Evolutionary conservation across 345 rosid genomes (phyloP).

Genomic region (Gossypium stocksii): DNA sequence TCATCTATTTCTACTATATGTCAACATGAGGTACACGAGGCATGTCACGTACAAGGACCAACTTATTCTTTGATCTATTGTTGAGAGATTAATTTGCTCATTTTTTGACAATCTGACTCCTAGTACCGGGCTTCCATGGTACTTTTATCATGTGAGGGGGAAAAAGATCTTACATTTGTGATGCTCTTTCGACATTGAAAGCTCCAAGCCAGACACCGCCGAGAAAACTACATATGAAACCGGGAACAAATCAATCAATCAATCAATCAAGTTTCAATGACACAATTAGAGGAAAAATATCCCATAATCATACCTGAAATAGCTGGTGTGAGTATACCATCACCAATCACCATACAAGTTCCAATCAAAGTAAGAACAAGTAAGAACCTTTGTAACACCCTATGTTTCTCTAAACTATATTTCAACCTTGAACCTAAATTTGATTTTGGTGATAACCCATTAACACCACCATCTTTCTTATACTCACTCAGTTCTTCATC

Average conservation of each 20-base stretch:
- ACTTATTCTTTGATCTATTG: too few relatives aligned
- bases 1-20: too few relatives aligned
- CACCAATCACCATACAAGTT: constrained; percentile 91
- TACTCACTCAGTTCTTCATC: constrained; percentile 73
- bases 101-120: too few relatives aligned
- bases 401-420: constrained; percentile 57
- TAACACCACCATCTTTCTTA: constrained; percentile 31
- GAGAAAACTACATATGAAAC: constrained; percentile 57
- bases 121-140: too few relatives aligned
- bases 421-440: constrained; percentile 48
- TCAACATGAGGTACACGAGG: too few relatives aligned
- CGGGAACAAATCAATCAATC: background rate
- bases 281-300: background rate
- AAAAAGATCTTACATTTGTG: constrained; percentile 56
- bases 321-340: constrained; percentile 85
- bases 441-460: constrained; percentile 9
- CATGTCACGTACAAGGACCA: too few relatives aligned
- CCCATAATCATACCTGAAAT: constrained; percentile 52
- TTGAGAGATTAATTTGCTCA: too few relatives aligned
- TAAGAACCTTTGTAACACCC: constrained; percentile 57
- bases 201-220: constrained; percentile 79
- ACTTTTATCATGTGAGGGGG: background rate
- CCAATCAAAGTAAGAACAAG: constrained; percentile 78
- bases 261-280: constrained; percentile 13
- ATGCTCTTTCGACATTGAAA: constrained; percentile 67